Base-by-base conservation (phyloP, 495 filamentous ascomycete species). In the Aspergillus sparsus region DNA sequence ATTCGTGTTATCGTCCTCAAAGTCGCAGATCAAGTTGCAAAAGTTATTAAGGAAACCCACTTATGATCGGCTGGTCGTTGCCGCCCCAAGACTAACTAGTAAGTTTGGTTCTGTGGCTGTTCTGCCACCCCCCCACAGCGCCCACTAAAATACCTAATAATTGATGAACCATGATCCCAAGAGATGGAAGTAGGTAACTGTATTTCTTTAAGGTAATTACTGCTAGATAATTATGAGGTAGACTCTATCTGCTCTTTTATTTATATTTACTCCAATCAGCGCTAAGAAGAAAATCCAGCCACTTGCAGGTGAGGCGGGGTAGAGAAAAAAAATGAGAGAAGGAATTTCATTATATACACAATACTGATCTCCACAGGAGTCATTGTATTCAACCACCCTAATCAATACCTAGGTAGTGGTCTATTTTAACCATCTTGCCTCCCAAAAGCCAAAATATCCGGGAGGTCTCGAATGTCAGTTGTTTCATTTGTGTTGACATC, bases 401-500 rank as follows among this genome's bases (percentile, higher is more conserved):
- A 31, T 6, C 33, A 33, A n/a, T n/a, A n/a, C n/a, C n/a, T n/a
- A n/a, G n/a, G 45, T 27, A 39, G 33, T 6, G 6, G 15, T 45
- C 34, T 13, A 9, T 27, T 53, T 21, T 58, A 53, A 10, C 65
- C 3, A 27, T 27, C 61, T 34, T 70, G 70, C 55, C 69, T 68
- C 46, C 76, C 74, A 53, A 79, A 67, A 7, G 85, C 85, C 49
- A 92, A 66, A 60, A 94, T 85, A 63, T 85, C 85, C 6, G 92
- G 92, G 41, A 97, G 70, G 65, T 96, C 88, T 62, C 84, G 78
- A 53, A 97, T 85, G 77, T 96, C 91, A 13, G 90, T 85, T 69
- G 86, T 85, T 74, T 95, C 90, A 62, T 90, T 88, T 46, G 84
- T 89, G 36, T 81, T 86, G 61, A 94, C 75, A 75, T 98, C 94